Percentiles rank a stretch among this genome's conserved stretches.
phyloP scores from a whole-genome alignment of 1,284 basidiomycete genomes.

The Irpex sp. region DNA sequence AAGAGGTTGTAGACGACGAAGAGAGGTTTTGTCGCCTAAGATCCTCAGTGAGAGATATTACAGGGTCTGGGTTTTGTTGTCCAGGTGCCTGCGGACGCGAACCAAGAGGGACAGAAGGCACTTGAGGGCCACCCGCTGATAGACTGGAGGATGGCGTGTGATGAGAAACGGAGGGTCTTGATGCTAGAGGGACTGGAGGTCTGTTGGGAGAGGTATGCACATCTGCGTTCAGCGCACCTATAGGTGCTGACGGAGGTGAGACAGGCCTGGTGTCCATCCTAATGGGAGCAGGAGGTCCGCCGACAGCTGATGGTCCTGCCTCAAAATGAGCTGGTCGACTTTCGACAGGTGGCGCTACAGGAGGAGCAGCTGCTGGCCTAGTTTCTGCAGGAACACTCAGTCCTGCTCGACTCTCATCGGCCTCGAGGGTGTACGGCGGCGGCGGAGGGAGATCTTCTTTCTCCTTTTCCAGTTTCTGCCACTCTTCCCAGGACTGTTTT shows the following conservation, averaged over 20 bases:
- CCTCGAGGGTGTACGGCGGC: conserved; percentile 64
- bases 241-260: conserved; percentile 11
- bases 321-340: conserved; percentile 4
- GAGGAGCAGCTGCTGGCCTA: not conserved
- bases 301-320: not conserved
- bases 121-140: not conserved
- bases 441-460: conserved; percentile 47
- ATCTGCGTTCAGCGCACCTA: conserved; percentile 13
- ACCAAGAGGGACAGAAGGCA: conserved; percentile 1
- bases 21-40: conserved; percentile 23
- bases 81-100: conserved; percentile 6
- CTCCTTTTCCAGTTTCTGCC: conserved; percentile 26
- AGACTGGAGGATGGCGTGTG: not conserved
- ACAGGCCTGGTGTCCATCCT: not conserved
- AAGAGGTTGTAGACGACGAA: conserved; percentile 16
- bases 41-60: conserved; percentile 17
- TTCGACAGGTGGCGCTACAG: not conserved
- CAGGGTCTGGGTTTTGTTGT: not conserved
- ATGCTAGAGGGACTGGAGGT: conserved; percentile 14
- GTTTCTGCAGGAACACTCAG: not conserved
- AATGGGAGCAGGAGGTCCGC: not conserved
- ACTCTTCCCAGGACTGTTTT: conserved; percentile 40
- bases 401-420: conserved; percentile 26
- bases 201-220: not conserved
- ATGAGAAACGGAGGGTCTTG: conserved; percentile 11